Evolutionary conservation across 2,329 filamentous ascomycete species (phyloP).

Genomic region (Pseudopyrenochaeta lycopersici): DNA sequence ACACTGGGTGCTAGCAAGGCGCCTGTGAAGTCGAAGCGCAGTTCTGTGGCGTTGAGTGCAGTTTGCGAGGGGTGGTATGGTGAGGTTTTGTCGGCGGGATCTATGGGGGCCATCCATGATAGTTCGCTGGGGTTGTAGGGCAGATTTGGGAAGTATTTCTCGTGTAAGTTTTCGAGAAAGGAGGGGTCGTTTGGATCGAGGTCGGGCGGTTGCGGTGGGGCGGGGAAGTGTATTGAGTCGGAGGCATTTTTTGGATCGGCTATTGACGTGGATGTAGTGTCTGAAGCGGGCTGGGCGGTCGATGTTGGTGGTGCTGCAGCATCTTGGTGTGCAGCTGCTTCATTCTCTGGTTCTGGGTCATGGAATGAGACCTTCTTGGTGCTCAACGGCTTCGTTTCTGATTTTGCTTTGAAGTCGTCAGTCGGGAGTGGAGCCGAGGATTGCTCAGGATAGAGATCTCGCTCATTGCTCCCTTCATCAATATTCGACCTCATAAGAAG

Average conservation of each 20-base stretch:
- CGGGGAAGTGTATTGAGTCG: conserved; percentile 68
- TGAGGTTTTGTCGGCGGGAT: conserved; percentile 69
- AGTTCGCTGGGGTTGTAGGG: conserved; percentile 85
- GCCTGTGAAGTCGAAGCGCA: conserved; percentile 91
- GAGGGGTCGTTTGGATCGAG: conserved; percentile 84
- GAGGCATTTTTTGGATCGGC: not conserved
- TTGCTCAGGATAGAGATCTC: conserved; percentile 37
- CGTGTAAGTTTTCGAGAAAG: conserved; percentile 84
- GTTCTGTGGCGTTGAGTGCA: conserved; percentile 74
- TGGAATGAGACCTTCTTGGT: conserved; percentile 49
- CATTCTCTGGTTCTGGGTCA: conserved; percentile 17
- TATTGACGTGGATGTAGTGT: conserved; percentile 34
- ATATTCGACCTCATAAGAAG: conserved; percentile 80
- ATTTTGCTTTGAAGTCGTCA: conserved; percentile 21
- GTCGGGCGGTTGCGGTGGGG: conserved; percentile 65
- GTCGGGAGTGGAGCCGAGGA: conserved; percentile 9
- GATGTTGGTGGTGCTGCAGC: conserved; percentile 67
- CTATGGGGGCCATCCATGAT: conserved; percentile 84
- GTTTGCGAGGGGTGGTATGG: conserved; percentile 83
- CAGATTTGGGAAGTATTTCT: conserved; percentile 92
- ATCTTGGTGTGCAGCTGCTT: conserved; percentile 9
- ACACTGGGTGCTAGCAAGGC: conserved; percentile 79
- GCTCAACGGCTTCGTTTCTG: conserved; percentile 16
- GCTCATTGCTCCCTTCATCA: conserved; percentile 66
- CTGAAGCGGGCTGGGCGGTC: conserved; percentile 62